A percentile compares a stretch with the other conserved stretches of the same genome.
These are phyloP conservation scores for Alternaria arborescens DNA, from an alignment of 2,329 filamentous ascomycete species.

Conservation along the genomic window DNA sequence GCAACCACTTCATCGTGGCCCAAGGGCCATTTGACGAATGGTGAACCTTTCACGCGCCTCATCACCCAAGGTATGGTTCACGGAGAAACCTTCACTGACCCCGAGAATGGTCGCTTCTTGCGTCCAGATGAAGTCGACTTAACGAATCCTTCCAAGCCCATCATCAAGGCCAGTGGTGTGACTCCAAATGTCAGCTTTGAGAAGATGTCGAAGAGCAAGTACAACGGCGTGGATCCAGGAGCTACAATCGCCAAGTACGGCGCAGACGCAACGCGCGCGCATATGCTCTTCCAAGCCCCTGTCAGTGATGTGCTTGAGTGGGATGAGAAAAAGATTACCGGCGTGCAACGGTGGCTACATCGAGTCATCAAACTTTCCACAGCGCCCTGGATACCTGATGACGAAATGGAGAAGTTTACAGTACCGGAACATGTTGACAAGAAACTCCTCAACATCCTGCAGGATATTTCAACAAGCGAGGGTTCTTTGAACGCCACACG, in stretches of 20 bases:
- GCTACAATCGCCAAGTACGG: conserved; percentile 77
- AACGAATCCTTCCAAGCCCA: conserved; percentile 63
- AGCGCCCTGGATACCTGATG: conserved; percentile 30
- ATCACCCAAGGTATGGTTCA: conserved; percentile 95
- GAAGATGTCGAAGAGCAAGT: conserved; percentile 96
- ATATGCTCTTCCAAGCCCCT: conserved; percentile 89
- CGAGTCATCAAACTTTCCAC: conserved; percentile 67
- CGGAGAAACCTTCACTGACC: conserved; percentile 81
- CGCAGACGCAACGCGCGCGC: conserved; percentile 82
- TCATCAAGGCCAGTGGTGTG: conserved; percentile 68
- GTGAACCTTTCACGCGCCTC: conserved; percentile 83
- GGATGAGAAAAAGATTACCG: conserved; percentile 83
- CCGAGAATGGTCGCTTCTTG: conserved; percentile 77
- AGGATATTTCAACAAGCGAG: conserved; percentile 13
- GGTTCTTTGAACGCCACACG: conserved; percentile 3
- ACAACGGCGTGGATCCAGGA: conserved; percentile 87
- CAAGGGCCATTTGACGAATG: conserved; percentile 49
- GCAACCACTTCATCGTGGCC: conserved; percentile 62
- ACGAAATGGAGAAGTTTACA: conserved; percentile 32
- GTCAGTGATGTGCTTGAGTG: conserved; percentile 85
- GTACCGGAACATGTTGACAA: conserved; percentile 35
- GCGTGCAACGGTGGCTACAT: conserved; percentile 81
- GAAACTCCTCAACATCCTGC: conserved; percentile 33
- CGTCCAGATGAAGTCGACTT: conserved; percentile 78
- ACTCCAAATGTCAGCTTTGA: conserved; percentile 73